Percentiles rank a stretch among this genome's conserved stretches.
phyloP scores from a whole-genome alignment of 2,329 filamentous ascomycete genomes.

The Colletotrichum spaethianum region DNA sequence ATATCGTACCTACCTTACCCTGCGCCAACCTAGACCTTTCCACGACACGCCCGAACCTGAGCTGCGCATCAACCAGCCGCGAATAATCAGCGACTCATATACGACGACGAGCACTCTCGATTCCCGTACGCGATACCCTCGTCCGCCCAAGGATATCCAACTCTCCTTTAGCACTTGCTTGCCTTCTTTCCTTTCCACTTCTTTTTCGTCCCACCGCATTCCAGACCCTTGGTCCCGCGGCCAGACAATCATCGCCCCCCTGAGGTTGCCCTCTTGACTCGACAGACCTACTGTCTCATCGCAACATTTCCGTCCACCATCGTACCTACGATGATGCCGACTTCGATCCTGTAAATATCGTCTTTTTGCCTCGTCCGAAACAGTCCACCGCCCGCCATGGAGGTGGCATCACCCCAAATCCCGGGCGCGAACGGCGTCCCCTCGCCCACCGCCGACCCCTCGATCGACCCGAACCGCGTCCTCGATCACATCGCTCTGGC shows the following conservation, averaged over 20 bases:
- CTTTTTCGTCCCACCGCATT: constrained; percentile 12
- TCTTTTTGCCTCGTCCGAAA: constrained; percentile 39
- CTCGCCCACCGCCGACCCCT: constrained; percentile 61
- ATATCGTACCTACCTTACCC: neutral
- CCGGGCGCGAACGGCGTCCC: constrained; percentile 63
- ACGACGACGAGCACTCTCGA: constrained; percentile 21
- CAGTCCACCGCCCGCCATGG: constrained; percentile 59
- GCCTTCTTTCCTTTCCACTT: constrained; percentile 22
- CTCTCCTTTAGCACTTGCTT: constrained; percentile 30
- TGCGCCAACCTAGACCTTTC: neutral
- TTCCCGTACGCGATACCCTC: constrained; percentile 32
- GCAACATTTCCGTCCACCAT: constrained; percentile 4
- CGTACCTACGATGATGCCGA: constrained; percentile 39
- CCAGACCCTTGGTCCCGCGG: constrained; percentile 20
- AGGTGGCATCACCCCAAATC: constrained; percentile 64
- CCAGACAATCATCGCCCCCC: constrained; percentile 29
- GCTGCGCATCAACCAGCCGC: constrained; percentile 24
- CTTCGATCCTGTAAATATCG: constrained; percentile 37
- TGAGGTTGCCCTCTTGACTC: constrained; percentile 27
- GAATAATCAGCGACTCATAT: constrained; percentile 18
- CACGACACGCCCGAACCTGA: constrained; percentile 18
- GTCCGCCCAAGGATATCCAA: constrained; percentile 6
- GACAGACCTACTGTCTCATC: constrained; percentile 28
- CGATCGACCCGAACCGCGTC: constrained; percentile 77
- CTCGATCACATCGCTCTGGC: constrained; percentile 81